Evolutionary conservation across 73 alveolate genomes (phyloP), one percentile per base, ranked within the genome.

Genomic region (Vitrella brassicaformis): DNA sequence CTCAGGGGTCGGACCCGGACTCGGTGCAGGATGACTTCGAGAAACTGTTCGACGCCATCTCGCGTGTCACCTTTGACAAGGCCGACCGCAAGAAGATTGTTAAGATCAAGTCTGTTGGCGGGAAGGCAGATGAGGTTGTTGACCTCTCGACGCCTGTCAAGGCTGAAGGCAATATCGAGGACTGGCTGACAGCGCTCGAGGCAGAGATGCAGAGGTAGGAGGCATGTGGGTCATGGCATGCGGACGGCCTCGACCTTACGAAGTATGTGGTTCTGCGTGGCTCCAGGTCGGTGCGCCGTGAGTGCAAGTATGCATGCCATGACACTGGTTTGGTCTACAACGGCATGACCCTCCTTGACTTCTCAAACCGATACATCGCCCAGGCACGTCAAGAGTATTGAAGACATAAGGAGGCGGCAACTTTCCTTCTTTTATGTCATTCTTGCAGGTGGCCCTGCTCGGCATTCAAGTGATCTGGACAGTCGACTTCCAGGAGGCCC

Each of bases 131-230:
- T 47, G 98, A 96, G 87, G 93, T 87, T 66, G 94, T 95, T 68
- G 93, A 85, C 45, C 94, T 94, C 71, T 86, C 93, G 82, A 96
- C 88, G 74, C 94, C 95, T 45, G 99, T 97, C 69, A 95, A 92
- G 85, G 98, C 99, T 74, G 98, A 96, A 80, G 99, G 99, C 25
- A 94, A 94, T 85, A 94, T 97, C 75, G 99, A 97, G 85, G 99
- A 93, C 69, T 97, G 99, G 99, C 91, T 97, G 72, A 86, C 88
- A 72, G 90, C 90, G 47, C 91, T 97, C 75, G 99, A 96, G 73
- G 4, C 76, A 31, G 96, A 92, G 67, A 97, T 97, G 99, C 92
- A 94, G 84, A 87, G 91, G 71, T 88, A 95, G 71, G 92, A 91
- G 69, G 81, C 65, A 31, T 66, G 81, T 18, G 81, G 81, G 64